Percentiles rank a stretch among this genome's conserved stretches.
Evolutionary conservation across 768 basidiomycete species (phyloP).

Genomic region (Lentinula sp.): DNA sequence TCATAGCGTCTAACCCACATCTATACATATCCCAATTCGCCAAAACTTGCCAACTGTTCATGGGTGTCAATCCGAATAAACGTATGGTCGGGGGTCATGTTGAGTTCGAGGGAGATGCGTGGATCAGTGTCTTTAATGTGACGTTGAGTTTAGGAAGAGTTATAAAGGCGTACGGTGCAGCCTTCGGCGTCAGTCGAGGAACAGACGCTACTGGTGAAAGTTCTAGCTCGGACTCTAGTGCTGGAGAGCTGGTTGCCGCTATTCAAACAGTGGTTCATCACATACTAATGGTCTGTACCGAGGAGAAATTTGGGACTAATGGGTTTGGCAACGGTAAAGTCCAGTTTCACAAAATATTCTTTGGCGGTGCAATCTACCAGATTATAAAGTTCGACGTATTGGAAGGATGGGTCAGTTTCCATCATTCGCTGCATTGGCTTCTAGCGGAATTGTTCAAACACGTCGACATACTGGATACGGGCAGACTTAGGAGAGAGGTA

Average conservation of each 20-base stretch:
- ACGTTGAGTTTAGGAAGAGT: constrained; percentile 85
- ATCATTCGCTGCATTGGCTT: constrained; percentile 89
- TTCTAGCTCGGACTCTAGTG: constrained; percentile 33
- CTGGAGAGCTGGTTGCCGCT: constrained; percentile 56
- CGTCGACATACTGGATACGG: constrained; percentile 58
- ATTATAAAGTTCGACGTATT: constrained; percentile 74
- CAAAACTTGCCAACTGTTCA: constrained; percentile 81
- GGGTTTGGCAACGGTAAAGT: constrained; percentile 56
- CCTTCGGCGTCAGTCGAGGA: constrained; percentile 26
- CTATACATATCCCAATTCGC: constrained; percentile 68
- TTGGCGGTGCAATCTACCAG: constrained; percentile 53
- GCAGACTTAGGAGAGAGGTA: constrained; percentile 37
- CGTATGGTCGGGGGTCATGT: constrained; percentile 79
- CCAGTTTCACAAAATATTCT: constrained; percentile 58
- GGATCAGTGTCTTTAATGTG: constrained; percentile 96
- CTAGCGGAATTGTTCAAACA: constrained; percentile 87
- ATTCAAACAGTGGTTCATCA: constrained; percentile 66
- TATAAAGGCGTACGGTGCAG: constrained; percentile 85
- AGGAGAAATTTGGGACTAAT: constrained; percentile 65
- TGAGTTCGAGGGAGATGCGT: constrained; percentile 94
- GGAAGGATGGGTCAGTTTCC: constrained; percentile 85
- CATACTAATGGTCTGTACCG: constrained; percentile 65
- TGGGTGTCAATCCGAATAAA: constrained; percentile 88
- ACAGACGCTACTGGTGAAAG: constrained; percentile 15
- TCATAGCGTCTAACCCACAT: constrained; percentile 60